Conservation (phyloP, 257 asterid species). For the Solanum acaule region DNA sequence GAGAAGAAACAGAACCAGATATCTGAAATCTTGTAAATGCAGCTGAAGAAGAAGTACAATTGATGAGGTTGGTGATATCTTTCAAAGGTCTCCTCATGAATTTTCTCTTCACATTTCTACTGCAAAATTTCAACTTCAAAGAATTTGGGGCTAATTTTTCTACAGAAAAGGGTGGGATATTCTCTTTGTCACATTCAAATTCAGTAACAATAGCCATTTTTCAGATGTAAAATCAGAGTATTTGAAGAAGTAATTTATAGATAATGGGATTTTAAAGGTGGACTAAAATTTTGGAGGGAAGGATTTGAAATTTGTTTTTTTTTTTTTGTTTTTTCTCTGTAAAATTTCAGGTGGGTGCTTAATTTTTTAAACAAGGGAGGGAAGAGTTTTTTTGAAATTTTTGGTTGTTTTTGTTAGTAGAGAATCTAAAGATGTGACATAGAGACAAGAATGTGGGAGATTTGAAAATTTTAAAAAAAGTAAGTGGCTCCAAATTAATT, state of each 20-base stretch:
- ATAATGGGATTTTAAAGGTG: background rate
- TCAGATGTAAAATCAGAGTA: background rate
- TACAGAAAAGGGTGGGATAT: constrained; percentile 11
- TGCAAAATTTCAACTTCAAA: background rate
- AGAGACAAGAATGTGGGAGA: background rate
- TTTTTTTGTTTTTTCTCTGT: no score
- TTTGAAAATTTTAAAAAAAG: background rate
- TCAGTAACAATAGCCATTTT: background rate
- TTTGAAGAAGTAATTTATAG: background rate
- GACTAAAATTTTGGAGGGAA: constrained; percentile 9
- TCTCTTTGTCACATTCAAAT: constrained; percentile 29
- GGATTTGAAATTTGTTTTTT: background rate
- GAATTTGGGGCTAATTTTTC: background rate
- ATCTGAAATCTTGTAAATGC: background rate
- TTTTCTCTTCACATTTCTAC: no score
- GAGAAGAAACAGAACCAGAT: background rate
- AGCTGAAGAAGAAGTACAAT: no score
- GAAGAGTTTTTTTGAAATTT: no score
- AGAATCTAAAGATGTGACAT: no score
- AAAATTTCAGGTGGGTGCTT: no score
- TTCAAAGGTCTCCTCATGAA: constrained; percentile 28
- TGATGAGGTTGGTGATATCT: constrained; percentile 44
- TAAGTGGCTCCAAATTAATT: background rate
- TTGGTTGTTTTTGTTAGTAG: background rate
- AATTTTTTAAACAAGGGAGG: no score